phyloP scores from a whole-genome alignment of 768 basidiomycete species.

The Lactifluus piperatus region DNA sequence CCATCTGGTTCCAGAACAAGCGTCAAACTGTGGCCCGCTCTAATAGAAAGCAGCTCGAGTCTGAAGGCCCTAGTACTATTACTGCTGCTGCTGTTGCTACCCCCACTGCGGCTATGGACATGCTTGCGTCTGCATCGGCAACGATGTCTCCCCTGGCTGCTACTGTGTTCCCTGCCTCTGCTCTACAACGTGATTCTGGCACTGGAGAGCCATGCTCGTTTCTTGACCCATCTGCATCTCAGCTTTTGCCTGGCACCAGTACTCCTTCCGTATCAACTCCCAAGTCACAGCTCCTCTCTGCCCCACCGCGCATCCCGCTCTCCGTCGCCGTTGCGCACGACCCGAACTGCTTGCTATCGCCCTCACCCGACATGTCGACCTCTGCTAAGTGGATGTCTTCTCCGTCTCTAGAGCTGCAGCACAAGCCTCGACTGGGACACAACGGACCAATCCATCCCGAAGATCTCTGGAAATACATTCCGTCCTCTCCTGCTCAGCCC shows the following conservation, averaged over 20 bases:
- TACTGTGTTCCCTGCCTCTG: neutral
- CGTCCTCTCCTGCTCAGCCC: constrained; percentile 23
- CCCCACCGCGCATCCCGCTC: neutral
- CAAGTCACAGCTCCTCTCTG: neutral
- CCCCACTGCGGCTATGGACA: constrained; percentile 6
- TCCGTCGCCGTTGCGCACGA: neutral
- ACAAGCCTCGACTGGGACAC: constrained; percentile 7
- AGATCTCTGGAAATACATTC: constrained; percentile 27
- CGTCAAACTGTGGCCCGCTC: constrained; percentile 40
- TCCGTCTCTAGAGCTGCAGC: constrained; percentile 5
- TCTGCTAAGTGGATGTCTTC: neutral
- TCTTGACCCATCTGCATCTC: neutral
- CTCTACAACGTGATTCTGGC: neutral
- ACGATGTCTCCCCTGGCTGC: constrained; percentile 11
- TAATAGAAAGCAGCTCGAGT: constrained; percentile 26
- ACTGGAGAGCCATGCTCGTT: neutral
- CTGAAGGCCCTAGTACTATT: neutral
- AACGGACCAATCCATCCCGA: constrained; percentile 13
- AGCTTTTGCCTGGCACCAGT: neutral
- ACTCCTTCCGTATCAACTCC: neutral
- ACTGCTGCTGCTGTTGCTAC: neutral
- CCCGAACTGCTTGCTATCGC: neutral
- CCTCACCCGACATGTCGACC: neutral
- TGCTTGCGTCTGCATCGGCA: constrained; percentile 17
- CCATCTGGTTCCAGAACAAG: constrained; percentile 84